Conservation (phyloP, 2,329 filamentous ascomycete genomes). For the Pyrenophora graminea region DNA sequence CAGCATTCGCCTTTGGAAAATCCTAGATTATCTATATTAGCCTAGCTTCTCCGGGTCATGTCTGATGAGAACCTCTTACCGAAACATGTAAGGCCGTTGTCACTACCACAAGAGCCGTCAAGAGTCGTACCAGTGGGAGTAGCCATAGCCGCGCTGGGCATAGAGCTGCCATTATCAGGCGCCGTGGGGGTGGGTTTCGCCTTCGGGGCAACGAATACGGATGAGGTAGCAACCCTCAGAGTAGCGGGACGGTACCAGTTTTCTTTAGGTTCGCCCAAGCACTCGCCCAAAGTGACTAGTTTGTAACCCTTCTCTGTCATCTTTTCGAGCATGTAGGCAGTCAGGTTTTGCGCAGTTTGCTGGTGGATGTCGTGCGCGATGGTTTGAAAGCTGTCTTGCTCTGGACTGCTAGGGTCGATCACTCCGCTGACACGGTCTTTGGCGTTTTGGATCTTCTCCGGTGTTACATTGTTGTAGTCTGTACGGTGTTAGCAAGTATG, state of each 20-base stretch:
- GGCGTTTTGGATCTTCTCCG: constrained; percentile 38
- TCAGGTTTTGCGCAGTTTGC: constrained; percentile 50
- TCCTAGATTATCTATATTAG: constrained; percentile 6
- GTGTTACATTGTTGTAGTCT: constrained; percentile 41
- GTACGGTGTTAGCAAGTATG: constrained; percentile 5
- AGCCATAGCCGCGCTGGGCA: constrained; percentile 9
- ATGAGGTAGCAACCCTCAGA: constrained; percentile 13
- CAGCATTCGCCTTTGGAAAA: constrained; percentile 47
- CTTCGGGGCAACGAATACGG: constrained; percentile 14
- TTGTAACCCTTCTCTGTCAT: constrained; percentile 46
- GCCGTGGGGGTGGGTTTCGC: constrained; percentile 22
- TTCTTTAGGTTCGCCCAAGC: constrained; percentile 47
- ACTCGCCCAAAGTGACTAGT: constrained; percentile 53
- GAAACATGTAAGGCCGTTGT: constrained; percentile 26
- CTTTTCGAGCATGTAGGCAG: constrained; percentile 48
- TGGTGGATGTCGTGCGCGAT: constrained; percentile 57
- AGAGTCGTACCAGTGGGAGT: constrained; percentile 8
- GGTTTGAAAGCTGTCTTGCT: constrained; percentile 51
- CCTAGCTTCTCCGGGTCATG: neutral
- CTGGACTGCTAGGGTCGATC: constrained; percentile 39
- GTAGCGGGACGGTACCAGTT: constrained; percentile 53
- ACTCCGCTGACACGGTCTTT: constrained; percentile 48
- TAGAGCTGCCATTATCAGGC: neutral
- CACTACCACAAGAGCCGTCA: constrained; percentile 27
- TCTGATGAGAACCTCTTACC: neutral